Evolutionary conservation across 2,329 filamentous ascomycete genomes (phyloP).

Genomic region (Plectosphaerella sp.): DNA sequence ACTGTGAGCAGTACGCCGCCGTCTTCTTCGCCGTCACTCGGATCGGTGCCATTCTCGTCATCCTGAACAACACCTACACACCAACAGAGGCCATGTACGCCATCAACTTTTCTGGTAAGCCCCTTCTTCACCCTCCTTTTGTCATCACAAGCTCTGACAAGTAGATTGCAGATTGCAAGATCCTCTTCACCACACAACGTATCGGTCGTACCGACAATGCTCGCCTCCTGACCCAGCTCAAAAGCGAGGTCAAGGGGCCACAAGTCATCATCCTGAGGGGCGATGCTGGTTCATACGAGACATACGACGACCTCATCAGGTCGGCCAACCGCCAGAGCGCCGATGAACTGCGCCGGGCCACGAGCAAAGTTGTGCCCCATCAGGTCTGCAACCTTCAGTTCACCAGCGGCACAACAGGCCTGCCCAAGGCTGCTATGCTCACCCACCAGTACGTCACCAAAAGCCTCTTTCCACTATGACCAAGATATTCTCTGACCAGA

Average conservation of each 20-base stretch:
- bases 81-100: slow-evolving; percentile 68
- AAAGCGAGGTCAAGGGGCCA: slow-evolving; percentile 31
- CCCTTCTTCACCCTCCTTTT: background rate
- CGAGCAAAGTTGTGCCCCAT: slow-evolving; percentile 54
- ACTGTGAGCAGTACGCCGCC: slow-evolving; percentile 77
- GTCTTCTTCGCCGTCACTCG: slow-evolving; percentile 70
- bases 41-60: slow-evolving; percentile 66
- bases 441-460: slow-evolving; percentile 59
- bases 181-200: slow-evolving; percentile 67
- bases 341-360: slow-evolving; percentile 46
- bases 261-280: slow-evolving; percentile 59
- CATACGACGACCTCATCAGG: slow-evolving; percentile 55
- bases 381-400: slow-evolving; percentile 73
- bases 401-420: slow-evolving; percentile 70
- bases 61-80: slow-evolving; percentile 80
- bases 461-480: background rate
- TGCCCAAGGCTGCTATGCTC: slow-evolving; percentile 71
- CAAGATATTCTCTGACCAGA: background rate
- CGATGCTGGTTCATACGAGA: slow-evolving; percentile 47
- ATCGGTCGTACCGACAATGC: slow-evolving; percentile 65
- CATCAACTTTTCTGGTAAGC: slow-evolving; percentile 62
- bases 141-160: slow-evolving; percentile 1
- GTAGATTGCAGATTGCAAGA: slow-evolving; percentile 53
- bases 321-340: slow-evolving; percentile 44
- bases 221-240: slow-evolving; percentile 51